A percentile compares a stretch with the other conserved stretches of the same genome.
These are phyloP conservation scores for Ophioceras dolichostomum DNA, from an alignment of 2,329 filamentous ascomycete genomes.

Conservation along the genomic window DNA sequence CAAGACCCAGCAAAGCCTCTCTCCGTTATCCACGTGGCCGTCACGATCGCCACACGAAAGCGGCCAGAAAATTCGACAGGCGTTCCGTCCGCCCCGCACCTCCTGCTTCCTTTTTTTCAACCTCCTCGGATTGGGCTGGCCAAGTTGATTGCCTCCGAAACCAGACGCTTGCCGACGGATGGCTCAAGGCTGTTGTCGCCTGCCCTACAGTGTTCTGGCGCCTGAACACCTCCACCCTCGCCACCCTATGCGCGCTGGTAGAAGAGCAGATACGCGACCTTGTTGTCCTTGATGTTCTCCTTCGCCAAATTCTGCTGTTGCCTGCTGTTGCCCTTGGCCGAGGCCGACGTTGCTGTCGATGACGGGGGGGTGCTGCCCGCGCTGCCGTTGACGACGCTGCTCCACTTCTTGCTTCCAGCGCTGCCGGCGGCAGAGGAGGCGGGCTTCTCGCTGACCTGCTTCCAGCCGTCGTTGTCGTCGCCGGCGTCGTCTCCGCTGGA, in stretches of 20 bases:
- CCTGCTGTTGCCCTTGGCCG: conserved; percentile 40
- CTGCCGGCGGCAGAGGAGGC: conserved; percentile 43
- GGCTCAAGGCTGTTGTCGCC: too few relatives aligned
- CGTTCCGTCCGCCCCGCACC: too few relatives aligned
- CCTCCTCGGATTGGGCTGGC: too few relatives aligned
- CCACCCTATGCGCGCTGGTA: conserved; percentile 60
- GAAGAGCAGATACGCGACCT: conserved; percentile 93
- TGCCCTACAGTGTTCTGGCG: too few relatives aligned
- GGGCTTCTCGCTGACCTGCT: conserved; percentile 63
- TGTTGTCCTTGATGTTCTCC: conserved; percentile 74
- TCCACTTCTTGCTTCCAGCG: conserved; percentile 67
- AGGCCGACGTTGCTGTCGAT: conserved; percentile 16
- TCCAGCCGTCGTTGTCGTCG: conserved; percentile 63
- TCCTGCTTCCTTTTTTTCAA: too few relatives aligned
- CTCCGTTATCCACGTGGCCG: too few relatives aligned
- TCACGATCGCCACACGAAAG: too few relatives aligned
- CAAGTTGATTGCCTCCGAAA: too few relatives aligned
- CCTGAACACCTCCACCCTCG: not conserved
- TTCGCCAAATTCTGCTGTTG: conserved; percentile 29
- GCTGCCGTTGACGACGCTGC: conserved; percentile 53
- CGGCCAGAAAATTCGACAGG: too few relatives aligned
- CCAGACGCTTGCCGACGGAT: too few relatives aligned
- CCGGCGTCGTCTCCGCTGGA: conserved; percentile 54
- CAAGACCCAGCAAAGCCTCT: too few relatives aligned
- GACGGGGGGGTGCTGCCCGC: too few relatives aligned